Base-by-base conservation (phyloP, 2,329 filamentous ascomycete species). In the Aspergillus ochraceoroseus region DNA sequence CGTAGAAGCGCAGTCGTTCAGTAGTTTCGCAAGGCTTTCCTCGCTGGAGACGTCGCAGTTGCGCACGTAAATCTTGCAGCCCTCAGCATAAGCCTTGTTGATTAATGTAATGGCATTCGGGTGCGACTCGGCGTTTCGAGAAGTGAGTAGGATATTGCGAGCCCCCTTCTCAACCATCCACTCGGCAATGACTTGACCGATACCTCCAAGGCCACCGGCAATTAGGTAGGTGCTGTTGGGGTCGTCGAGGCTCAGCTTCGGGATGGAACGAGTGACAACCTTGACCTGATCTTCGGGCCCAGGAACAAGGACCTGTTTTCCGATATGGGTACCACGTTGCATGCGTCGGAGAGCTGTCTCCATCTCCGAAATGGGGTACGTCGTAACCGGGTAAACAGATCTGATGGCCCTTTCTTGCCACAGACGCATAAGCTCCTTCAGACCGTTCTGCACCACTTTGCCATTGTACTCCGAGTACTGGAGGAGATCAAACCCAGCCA, bases 311-410 rank as follows among this genome's bases (percentile, higher is more conserved):
- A 69, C 62, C 3, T 69, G 45, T 44, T 69, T 70, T 7, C 68
- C 67, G 1, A 65, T 57, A 32, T 69, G 65, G 1, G 48, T 50
- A 0, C 65, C 65, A 4, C 49, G 37, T 7, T 59, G 59, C 31
- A 70, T 60, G 40, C 49, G 58, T 3, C 41, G 31, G 3, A 70
- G 46, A 0, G 64, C 65, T 7, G 33, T 36, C 11, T 36, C 30
- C 7, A 52, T 33, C 5, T 48, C 31, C 3, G 14, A 25, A 13
- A 44, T 30, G 26, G 18, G 18, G 27, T 41, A 47, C 1, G 18
- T 25, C 1, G 17, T 44, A 15, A 48, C 20, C 5, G 46, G 38
- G 5, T 15, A 9, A n/a, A 48, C 39, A 4, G 43, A 46, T 7
- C 13, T 13, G 9, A 48, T 26, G 12, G 28, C 19, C 5, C 35